Base-by-base conservation (phyloP, 495 filamentous ascomycete species). In the Penicillium argentinense region DNA sequence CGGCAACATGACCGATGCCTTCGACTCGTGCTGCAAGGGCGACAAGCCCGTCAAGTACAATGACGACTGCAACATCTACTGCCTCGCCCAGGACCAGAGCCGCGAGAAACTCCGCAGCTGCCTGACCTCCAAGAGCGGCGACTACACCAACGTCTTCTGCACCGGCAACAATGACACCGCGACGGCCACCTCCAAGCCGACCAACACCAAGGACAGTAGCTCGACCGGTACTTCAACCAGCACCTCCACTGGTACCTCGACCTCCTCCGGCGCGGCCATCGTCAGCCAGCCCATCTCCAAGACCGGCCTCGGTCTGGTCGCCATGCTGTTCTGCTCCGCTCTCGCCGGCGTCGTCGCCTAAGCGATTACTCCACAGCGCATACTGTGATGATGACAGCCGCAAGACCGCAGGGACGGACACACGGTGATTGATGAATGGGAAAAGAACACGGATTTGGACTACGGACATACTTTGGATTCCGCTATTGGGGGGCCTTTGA, bases 31-130 rank as follows among this genome's bases (percentile, higher is more conserved):
- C 70, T 79, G 76, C 60, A 59, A 58, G 18, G 27, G 57, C 13
- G 68, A 74, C 17, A 50, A 56, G n/a, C 62, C 74, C 23, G 40
- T 62, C 11, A 63, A 66, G 13, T 77, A 75, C 64, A 59, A 70
- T 37, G 54, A 68, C 62, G 66, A 63, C 53, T 79, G 76, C 62
- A 69, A 65, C 18, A 53, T 74, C 37, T 79, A 77, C 68, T 79
- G 76, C 48, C 70, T 74, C 9, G 75, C 74, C 3, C 62, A 66
- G 30, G 71, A 57, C 9, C 75, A 79, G 42, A 63, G 46, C 22
- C 56, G 73, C 47, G 29, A 40, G 7, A 42, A 63, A 2, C 60
- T 79, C 25, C 51, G 44, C 9, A 17, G 50, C 14, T 79, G 76
- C 41, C 42, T 76, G 12, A 53, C 47, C 32, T 47, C 48, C 21